A percentile compares a stretch with the other conserved stretches of the same genome.
These are phyloP conservation scores for Mycena galopus DNA, from an alignment of 768 basidiomycete species.

Conservation along the genomic window DNA sequence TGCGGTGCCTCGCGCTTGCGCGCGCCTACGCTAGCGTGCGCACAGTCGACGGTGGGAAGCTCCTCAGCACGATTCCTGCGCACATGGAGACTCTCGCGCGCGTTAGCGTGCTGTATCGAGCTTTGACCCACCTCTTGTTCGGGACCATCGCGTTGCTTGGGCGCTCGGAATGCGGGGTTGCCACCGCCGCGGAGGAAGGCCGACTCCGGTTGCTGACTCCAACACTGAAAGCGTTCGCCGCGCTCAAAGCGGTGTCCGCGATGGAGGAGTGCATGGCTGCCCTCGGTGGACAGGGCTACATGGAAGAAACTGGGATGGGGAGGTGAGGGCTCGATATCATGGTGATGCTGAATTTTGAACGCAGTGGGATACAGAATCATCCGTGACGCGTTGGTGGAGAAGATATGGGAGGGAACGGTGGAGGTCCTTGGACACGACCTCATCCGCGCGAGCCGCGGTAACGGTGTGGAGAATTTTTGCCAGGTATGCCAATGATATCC, in stretches of 20 bases:
- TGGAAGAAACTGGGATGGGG: constrained; percentile 85
- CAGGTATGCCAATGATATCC: constrained; percentile 49
- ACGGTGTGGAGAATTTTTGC: constrained; percentile 59
- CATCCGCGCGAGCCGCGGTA: constrained; percentile 64
- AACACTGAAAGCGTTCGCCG: constrained; percentile 76
- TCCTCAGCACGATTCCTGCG: constrained; percentile 65
- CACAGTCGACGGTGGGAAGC: constrained; percentile 62
- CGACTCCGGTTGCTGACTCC: constrained; percentile 77
- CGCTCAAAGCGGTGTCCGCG: constrained; percentile 71
- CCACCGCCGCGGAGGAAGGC: constrained; percentile 61
- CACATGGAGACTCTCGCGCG: constrained; percentile 77
- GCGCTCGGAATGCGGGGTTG: constrained; percentile 68
- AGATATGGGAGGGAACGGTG: constrained; percentile 86
- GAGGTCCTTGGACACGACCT: constrained; percentile 79
- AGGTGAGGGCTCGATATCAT: constrained; percentile 48
- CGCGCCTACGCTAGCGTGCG: constrained; percentile 74
- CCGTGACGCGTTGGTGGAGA: constrained; percentile 79
- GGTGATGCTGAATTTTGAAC: background rate
- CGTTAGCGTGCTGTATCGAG: constrained; percentile 73
- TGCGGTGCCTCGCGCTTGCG: constrained; percentile 75
- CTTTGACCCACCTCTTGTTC: constrained; percentile 73
- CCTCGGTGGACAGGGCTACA: constrained; percentile 84
- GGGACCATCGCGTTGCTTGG: constrained; percentile 72
- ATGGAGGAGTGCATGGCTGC: constrained; percentile 84
- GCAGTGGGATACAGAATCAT: constrained; percentile 56